phyloP scores from a whole-genome alignment of 176 grass and related monocot genomes.

The Metroxylon sagu region DNA sequence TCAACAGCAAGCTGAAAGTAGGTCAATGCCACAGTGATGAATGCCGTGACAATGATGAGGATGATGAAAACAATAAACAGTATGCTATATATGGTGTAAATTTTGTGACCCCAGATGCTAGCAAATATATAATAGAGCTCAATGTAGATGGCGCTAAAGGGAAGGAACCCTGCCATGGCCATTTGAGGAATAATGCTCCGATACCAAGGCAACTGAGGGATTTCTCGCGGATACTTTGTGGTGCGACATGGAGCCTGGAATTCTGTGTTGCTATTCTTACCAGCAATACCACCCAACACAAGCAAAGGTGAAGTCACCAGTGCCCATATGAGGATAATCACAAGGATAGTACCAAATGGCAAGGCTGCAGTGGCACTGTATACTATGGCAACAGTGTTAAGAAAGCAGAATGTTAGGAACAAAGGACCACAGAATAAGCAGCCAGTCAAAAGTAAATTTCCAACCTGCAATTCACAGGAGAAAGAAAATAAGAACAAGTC shows the following conservation, averaged over 20 bases:
- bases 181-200: slow-evolving; percentile 80
- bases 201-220: slow-evolving; percentile 86
- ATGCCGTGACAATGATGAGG: slow-evolving; percentile 87
- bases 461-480: slow-evolving; percentile 58
- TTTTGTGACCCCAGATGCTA: slow-evolving; percentile 95
- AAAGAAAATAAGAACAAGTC: background rate
- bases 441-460: slow-evolving; percentile 84
- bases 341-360: slow-evolving; percentile 87
- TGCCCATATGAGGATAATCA: slow-evolving; percentile 88
- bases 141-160: slow-evolving; percentile 93
- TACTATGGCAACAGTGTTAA: slow-evolving; percentile 84
- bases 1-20: slow-evolving; percentile 96
- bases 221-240: slow-evolving; percentile 89
- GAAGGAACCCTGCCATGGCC: slow-evolving; percentile 92
- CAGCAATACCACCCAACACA: slow-evolving; percentile 79
- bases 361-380: slow-evolving; percentile 88
- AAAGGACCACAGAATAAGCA: slow-evolving; percentile 86
- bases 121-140: slow-evolving; percentile 97
- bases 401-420: slow-evolving; percentile 88
- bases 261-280: slow-evolving; percentile 84
- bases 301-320: slow-evolving; percentile 87
- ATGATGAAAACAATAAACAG: slow-evolving; percentile 97
- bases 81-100: slow-evolving; percentile 97
- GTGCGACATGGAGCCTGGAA: slow-evolving; percentile 77
- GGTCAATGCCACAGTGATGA: slow-evolving; percentile 81